These are phyloP conservation scores for Zygotorulaspora chibaensis DNA, from an alignment of 805 yeast genomes.

Conservation along the genomic window DNA sequence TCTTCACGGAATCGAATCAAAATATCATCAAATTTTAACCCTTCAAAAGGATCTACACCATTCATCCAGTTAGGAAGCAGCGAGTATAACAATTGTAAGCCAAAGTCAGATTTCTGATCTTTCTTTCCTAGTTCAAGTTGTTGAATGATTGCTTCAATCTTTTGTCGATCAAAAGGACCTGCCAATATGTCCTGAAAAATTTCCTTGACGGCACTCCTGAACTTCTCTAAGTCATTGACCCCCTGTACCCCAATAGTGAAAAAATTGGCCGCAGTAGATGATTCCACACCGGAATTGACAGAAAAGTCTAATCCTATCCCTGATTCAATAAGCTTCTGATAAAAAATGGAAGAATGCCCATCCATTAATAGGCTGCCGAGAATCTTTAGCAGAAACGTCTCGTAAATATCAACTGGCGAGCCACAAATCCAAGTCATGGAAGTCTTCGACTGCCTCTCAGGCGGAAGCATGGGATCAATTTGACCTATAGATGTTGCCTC, in stretches of 20 bases:
- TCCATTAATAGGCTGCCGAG: slow-evolving; percentile 70
- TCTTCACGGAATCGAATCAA: slow-evolving; percentile 59
- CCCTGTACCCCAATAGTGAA: slow-evolving; percentile 88
- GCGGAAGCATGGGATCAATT: slow-evolving; percentile 67
- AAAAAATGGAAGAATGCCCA: slow-evolving; percentile 89
- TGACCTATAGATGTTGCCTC: slow-evolving; percentile 60
- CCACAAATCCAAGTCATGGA: slow-evolving; percentile 91
- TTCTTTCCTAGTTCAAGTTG: slow-evolving; percentile 81
- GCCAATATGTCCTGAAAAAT: slow-evolving; percentile 44
- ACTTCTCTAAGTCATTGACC: slow-evolving; percentile 43
- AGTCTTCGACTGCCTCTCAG: slow-evolving; percentile 66
- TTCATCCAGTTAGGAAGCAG: slow-evolving; percentile 85
- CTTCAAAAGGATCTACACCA: slow-evolving; percentile 67
- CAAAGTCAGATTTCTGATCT: slow-evolving; percentile 87
- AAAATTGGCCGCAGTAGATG: slow-evolving; percentile 68
- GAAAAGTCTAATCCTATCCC: slow-evolving; percentile 83
- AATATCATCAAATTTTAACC: slow-evolving; percentile 60
- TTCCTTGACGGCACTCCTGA: slow-evolving; percentile 46
- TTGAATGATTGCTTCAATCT: slow-evolving; percentile 82
- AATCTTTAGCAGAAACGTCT: slow-evolving; percentile 66
- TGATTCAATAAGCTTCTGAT: slow-evolving; percentile 79
- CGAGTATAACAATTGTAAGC: slow-evolving; percentile 68
- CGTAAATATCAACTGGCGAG: slow-evolving; percentile 61
- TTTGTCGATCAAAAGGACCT: slow-evolving; percentile 47
- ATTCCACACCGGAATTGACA: slow-evolving; percentile 83